Base-by-base conservation (phyloP, 2,329 filamentous ascomycete genomes). In the Coniochaeta prunicola region DNA sequence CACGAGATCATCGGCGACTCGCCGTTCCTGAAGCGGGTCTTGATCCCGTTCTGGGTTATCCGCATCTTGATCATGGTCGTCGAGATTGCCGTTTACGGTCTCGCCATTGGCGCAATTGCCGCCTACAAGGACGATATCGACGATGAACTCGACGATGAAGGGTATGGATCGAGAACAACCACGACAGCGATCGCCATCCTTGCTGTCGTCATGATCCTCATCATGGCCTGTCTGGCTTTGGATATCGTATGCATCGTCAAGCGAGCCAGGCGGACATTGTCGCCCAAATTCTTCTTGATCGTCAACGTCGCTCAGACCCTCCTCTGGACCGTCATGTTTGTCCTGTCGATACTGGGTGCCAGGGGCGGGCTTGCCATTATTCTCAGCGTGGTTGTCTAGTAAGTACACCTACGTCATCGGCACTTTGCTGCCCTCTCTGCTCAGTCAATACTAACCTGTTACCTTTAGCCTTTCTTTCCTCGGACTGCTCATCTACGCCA, bases 31-130 rank as follows among this genome's bases (percentile, higher is more conserved):
- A 72, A 72, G 64, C 67, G 70, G 40, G 65, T 72, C 13, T 58
- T 72, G 57, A 64, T 73, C 31, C 70, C 70, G 9, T 71, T 73
- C 61, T 73, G 70, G 69, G 63, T 71, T 24, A 28, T 72, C 13
- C 69, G 70, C 45, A 66, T 71, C 53, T 31, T 68, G 48, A 59
- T 72, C 54, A 66, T 71, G 67, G 13, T 67, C 1, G 10, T 71
- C 34, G 62, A 67, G 26, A 64, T 70, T 40, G 64, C 48, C 56
- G 10, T 66, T 17, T 68, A 68, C 59, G 65, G 30, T 12, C 28
- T 68, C 2, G 19, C 61, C 3, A 53, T 71, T 30, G 60, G 59
- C 42, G 59, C 59, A 5, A 34, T 70, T 15, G 60, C 61, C 4
- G 53, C 59, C 26, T 63, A 60, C 60, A 62, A 56, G 31, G 61